A percentile compares a stretch with the other conserved stretches of the same genome.
phyloP scores from a whole-genome alignment of 108 stramenopile genomes.

The Cyclostephanos tholiformis region DNA sequence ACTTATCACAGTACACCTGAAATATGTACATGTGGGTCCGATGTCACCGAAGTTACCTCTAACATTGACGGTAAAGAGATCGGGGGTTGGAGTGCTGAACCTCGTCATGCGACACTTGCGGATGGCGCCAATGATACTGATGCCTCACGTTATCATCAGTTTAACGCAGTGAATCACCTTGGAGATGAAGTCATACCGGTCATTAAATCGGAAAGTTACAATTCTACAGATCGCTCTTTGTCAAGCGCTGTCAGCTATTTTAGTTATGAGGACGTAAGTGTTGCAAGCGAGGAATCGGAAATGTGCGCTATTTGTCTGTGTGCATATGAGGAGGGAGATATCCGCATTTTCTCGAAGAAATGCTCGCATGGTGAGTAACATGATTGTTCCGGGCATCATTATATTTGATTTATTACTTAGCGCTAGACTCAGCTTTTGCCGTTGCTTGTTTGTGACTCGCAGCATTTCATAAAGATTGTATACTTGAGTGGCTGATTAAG shows the following conservation, averaged over 20 bases:
- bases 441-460: neutral
- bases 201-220: slow-evolving; percentile 17
- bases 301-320: slow-evolving; percentile 46
- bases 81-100: neutral
- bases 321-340: slow-evolving; percentile 42
- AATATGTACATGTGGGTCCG: slow-evolving; percentile 25
- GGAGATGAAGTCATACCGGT: slow-evolving; percentile 7
- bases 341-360: slow-evolving; percentile 36
- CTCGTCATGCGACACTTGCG: neutral
- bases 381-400: neutral
- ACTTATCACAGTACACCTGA: neutral
- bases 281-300: slow-evolving; percentile 40
- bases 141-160: slow-evolving; percentile 15
- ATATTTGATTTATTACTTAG: neutral
- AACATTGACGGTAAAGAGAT: slow-evolving; percentile 29
- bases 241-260: slow-evolving; percentile 41
- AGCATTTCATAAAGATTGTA: slow-evolving; percentile 49
- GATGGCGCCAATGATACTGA: neutral
- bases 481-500: slow-evolving; percentile 49
- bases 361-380: slow-evolving; percentile 28
- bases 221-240: slow-evolving; percentile 8
- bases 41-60: slow-evolving; percentile 36
- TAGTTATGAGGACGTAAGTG: slow-evolving; percentile 38
- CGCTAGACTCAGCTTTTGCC: neutral
- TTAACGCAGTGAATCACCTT: neutral